Conservation (phyloP, 305 asterid genomes). For the Fraxinus baroniana region DNA sequence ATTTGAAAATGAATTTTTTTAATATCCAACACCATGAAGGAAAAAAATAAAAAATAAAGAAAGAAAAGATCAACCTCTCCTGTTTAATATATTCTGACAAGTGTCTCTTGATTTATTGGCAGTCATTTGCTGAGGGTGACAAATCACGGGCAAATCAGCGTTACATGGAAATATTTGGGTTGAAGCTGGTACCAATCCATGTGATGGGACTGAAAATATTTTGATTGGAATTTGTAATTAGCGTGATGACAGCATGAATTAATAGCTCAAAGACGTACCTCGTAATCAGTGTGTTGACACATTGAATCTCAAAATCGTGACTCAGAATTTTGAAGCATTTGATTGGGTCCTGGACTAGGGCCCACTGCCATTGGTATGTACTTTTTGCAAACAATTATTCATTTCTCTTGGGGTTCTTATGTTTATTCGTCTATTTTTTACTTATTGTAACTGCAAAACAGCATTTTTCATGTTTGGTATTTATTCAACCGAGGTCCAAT, state of each 20-base stretch:
- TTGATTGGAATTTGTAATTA: not conserved
- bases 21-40: not conserved
- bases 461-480: not conserved
- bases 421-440: not conserved
- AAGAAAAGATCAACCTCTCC: not conserved
- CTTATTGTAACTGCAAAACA: not conserved
- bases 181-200: not conserved
- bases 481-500: not conserved
- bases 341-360: not conserved
- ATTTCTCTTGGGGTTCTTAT: not conserved
- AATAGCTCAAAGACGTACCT: not conserved
- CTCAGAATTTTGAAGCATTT: not conserved
- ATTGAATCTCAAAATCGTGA: not conserved
- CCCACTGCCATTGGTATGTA: not conserved
- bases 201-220: not conserved
- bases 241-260: not conserved
- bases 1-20: not conserved
- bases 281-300: not conserved
- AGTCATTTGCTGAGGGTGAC: not conserved
- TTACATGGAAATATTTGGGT: not conserved
- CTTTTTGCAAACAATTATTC: not conserved
- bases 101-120: not conserved
- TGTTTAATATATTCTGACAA: not conserved
- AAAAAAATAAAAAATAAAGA: not conserved
- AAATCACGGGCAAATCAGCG: not conserved